Percentiles rank a stretch among this genome's conserved stretches.
Conservation (phyloP, 2,329 filamentous ascomycete species). For the Aspergillus pseudotamarii region DNA sequence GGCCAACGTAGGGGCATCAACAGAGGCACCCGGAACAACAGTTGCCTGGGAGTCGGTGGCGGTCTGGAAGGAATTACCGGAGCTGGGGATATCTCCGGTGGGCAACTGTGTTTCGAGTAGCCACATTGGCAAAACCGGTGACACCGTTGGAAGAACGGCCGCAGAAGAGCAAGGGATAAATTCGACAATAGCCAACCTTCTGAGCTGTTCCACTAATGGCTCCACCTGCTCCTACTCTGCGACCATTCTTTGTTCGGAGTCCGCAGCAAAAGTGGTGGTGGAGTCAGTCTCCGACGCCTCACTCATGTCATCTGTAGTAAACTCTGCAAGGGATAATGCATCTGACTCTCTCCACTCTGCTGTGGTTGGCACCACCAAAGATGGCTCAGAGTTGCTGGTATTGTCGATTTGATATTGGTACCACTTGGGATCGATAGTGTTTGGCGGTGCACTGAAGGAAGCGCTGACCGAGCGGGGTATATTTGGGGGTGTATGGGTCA, state of each 20-base stretch:
- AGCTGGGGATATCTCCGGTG: neutral
- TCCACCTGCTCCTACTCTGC: slow-evolving; percentile 16
- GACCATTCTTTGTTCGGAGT: slow-evolving; percentile 12
- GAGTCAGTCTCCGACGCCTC: slow-evolving; percentile 6
- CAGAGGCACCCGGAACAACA: slow-evolving; percentile 13
- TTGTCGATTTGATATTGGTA: slow-evolving; percentile 2
- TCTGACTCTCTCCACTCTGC: slow-evolving; percentile 9
- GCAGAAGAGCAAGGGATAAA: slow-evolving; percentile 11
- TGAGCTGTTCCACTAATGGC: slow-evolving; percentile 11
- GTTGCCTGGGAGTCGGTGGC: neutral
- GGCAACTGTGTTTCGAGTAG: slow-evolving; percentile 12
- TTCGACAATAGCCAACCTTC: slow-evolving; percentile 13
- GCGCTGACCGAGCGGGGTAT: neutral
- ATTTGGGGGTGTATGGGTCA: neutral
- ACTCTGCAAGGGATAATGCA: neutral
- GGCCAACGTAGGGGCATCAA: slow-evolving; percentile 5
- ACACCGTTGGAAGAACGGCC: slow-evolving; percentile 13
- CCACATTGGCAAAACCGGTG: slow-evolving; percentile 12
- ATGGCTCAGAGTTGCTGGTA: slow-evolving; percentile 16
- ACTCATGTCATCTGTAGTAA: neutral
- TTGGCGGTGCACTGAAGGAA: neutral
- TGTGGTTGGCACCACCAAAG: slow-evolving; percentile 17
- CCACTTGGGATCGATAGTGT: slow-evolving; percentile 7
- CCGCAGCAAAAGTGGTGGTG: slow-evolving; percentile 12
- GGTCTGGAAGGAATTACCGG: neutral